Percentiles rank a stretch among this genome's conserved stretches.
These are phyloP conservation scores for Aureobasidium sp. DNA, from an alignment of 2,329 filamentous ascomycete genomes.

Conservation along the genomic window DNA sequence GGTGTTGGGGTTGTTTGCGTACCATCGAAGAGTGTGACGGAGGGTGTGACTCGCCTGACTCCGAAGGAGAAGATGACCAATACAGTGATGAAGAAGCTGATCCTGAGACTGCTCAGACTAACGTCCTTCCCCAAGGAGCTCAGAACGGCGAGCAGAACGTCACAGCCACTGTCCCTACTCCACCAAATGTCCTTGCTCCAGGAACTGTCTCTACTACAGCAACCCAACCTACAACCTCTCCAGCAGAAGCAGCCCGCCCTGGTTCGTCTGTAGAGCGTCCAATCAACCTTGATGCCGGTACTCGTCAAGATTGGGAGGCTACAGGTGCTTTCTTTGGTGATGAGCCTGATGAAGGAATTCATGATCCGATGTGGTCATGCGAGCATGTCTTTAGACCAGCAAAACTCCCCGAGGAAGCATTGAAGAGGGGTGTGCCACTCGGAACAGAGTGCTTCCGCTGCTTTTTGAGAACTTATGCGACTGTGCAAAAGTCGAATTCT, in stretches of 20 bases:
- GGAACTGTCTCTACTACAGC: not conserved
- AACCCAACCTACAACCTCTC: not conserved
- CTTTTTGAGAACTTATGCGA: slow-evolving; percentile 12
- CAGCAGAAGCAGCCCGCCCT: not conserved
- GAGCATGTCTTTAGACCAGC: slow-evolving; percentile 17
- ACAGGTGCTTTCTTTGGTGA: slow-evolving; percentile 12
- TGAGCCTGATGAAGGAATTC: slow-evolving; percentile 20
- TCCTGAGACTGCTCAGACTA: not conserved
- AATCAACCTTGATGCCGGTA: slow-evolving; percentile 12
- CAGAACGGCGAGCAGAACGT: not conserved
- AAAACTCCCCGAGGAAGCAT: not conserved
- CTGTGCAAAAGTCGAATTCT: slow-evolving; percentile 3
- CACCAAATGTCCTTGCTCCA: not conserved
- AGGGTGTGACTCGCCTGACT: slow-evolving; percentile 15
- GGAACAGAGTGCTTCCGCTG: slow-evolving; percentile 21
- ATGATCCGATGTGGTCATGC: slow-evolving; percentile 21
- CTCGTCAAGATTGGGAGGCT: slow-evolving; percentile 2
- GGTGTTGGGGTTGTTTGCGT: slow-evolving; percentile 39
- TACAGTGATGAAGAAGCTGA: slow-evolving; percentile 19
- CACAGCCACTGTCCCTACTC: not conserved
- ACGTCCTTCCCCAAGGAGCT: not conserved
- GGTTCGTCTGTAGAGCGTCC: not conserved
- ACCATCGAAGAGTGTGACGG: slow-evolving; percentile 27
- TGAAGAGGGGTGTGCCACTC: slow-evolving; percentile 17
- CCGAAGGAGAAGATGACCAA: slow-evolving; percentile 19